Evolutionary conservation across 2,329 filamentous ascomycete species (phyloP).

Genomic region (Cladosporium sphaerospermum): DNA sequence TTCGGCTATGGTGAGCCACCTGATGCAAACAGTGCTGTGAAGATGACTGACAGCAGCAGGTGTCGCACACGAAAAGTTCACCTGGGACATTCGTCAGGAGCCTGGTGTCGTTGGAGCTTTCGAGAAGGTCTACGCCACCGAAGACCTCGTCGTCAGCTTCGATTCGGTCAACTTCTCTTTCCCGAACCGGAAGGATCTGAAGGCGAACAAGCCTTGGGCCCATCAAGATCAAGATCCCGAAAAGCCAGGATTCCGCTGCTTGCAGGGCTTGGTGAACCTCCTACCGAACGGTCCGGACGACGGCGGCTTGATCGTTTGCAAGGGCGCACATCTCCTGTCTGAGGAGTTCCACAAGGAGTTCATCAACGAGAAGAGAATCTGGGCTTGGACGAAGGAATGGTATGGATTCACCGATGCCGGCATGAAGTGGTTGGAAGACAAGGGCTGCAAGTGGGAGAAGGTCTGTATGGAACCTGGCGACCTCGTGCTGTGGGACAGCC

Average conservation of each 20-base stretch:
- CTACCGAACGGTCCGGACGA: conserved; percentile 32
- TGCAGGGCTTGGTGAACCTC: conserved; percentile 48
- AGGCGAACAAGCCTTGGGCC: conserved; percentile 24
- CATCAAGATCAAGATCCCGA: conserved; percentile 38
- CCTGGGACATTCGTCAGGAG: conserved; percentile 36
- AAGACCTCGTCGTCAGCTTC: conserved; percentile 46
- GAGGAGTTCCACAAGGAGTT: conserved; percentile 31
- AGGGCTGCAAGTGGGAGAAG: conserved; percentile 19
- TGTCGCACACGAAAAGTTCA: conserved; percentile 36
- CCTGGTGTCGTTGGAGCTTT: conserved; percentile 35
- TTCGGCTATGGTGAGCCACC: conserved; percentile 21
- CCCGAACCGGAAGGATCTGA: conserved; percentile 23
- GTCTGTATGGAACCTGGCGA: conserved; percentile 23
- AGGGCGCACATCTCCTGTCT: conserved; percentile 27
- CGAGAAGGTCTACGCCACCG: conserved; percentile 35
- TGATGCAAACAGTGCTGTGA: too few relatives aligned
- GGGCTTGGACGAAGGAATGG: conserved; percentile 22
- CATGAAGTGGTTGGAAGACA: conserved; percentile 21
- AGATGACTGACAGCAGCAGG: neutral
- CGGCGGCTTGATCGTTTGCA: conserved; percentile 34
- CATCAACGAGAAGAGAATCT: conserved; percentile 18
- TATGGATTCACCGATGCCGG: conserved; percentile 23
- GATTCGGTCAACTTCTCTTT: conserved; percentile 43
- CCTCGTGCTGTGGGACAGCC: conserved; percentile 23
- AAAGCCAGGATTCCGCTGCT: conserved; percentile 44